These are phyloP conservation scores for Tritrichomonas foetus DNA, from an alignment of 208 protist species.

Conservation along the genomic window DNA sequence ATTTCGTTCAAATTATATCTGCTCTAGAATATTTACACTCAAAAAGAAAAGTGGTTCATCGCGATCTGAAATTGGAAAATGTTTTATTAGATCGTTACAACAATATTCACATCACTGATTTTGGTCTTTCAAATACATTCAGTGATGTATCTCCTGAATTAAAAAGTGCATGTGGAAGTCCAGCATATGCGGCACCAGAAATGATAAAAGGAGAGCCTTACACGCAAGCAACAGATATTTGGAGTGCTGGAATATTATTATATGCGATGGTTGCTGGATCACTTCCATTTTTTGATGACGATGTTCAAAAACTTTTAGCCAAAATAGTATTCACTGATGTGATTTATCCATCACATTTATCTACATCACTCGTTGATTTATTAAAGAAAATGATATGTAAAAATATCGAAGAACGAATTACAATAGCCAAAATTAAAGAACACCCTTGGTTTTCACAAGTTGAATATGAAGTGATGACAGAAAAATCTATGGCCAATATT, in stretches of 20 bases:
- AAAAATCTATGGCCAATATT: too few species aligned
- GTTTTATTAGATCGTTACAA: background rate
- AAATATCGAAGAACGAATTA: background rate
- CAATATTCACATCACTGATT: background rate
- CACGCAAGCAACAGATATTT: background rate
- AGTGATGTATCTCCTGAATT: background rate
- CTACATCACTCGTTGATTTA: background rate
- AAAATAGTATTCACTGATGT: background rate
- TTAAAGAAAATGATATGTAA: background rate
- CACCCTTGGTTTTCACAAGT: background rate
- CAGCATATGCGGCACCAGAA: slow-evolving; percentile 34
- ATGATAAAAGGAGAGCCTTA: background rate
- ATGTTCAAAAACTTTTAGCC: background rate
- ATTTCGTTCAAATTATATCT: background rate
- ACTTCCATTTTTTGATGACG: background rate
- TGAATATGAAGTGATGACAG: background rate
- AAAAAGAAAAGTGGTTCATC: background rate
- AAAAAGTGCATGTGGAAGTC: background rate
- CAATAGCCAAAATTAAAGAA: background rate
- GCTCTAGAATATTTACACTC: background rate
- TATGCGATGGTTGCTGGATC: background rate
- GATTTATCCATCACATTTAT: background rate
- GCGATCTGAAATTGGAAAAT: background rate
- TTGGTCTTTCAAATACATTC: background rate
- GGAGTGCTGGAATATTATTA: slow-evolving; percentile 11